These are phyloP conservation scores for Gyrodon lividus DNA, from an alignment of 768 basidiomycete genomes.

Conservation along the genomic window DNA sequence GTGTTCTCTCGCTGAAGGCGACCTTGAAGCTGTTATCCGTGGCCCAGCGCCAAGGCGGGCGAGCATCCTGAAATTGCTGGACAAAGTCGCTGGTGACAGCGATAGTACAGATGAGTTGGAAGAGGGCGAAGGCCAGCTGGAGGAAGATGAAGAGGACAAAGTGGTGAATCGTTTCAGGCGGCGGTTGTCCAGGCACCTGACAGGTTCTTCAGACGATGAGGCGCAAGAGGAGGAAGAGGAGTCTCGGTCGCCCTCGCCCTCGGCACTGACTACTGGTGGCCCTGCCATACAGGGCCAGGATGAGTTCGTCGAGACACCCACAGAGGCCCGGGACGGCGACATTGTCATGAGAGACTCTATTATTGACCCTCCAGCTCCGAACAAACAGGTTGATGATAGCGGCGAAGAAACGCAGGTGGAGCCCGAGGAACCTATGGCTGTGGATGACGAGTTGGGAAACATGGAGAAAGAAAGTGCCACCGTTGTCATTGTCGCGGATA, in stretches of 20 bases:
- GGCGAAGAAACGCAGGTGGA: conserved; percentile 22
- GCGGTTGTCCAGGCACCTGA: conserved; percentile 33
- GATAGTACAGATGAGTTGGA: conserved; percentile 38
- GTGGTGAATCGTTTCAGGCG: conserved; percentile 33
- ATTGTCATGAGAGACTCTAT: conserved; percentile 9
- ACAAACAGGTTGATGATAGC: conserved; percentile 4
- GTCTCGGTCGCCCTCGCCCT: conserved; percentile 13
- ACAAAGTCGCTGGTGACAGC: conserved; percentile 28
- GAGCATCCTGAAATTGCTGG: conserved; percentile 26
- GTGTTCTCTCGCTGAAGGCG: conserved; percentile 12
- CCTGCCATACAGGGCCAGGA: conserved; percentile 26
- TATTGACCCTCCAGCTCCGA: neutral
- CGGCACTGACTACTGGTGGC: conserved; percentile 37
- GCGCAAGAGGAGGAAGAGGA: conserved; percentile 34
- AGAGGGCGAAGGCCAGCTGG: conserved; percentile 42
- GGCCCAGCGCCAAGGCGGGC: conserved; percentile 34
- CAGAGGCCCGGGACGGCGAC: neutral
- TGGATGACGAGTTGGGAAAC: conserved; percentile 3
- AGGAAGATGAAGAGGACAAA: conserved; percentile 39
- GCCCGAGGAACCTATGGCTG: conserved; percentile 17
- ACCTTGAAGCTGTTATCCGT: conserved; percentile 43
- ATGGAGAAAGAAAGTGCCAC: conserved; percentile 1
- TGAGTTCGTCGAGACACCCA: neutral
- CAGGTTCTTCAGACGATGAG: conserved; percentile 31
- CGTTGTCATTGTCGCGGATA: neutral